Conservation (phyloP, 768 basidiomycete genomes). For the Amanita fuliginea region DNA sequence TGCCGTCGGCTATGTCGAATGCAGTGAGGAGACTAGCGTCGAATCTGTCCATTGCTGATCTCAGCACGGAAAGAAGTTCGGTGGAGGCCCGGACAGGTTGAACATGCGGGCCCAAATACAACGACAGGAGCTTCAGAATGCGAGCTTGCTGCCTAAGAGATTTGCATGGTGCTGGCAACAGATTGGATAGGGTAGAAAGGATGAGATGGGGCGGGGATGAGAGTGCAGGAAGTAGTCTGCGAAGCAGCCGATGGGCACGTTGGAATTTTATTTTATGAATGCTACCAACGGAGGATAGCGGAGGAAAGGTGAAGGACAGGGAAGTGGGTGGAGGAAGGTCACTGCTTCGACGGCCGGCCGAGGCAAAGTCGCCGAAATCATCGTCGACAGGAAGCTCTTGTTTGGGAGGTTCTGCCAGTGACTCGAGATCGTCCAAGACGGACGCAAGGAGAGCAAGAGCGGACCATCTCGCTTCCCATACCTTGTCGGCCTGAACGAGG, state of each 20-base stretch:
- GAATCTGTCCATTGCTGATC: constrained; percentile 78
- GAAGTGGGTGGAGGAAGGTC: constrained; percentile 15
- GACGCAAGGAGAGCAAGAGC: constrained; percentile 33
- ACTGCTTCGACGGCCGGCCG: constrained; percentile 29
- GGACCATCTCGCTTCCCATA: constrained; percentile 72
- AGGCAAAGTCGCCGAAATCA: constrained; percentile 83
- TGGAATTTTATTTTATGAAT: constrained; percentile 48
- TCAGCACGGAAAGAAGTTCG: constrained; percentile 49
- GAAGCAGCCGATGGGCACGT: constrained; percentile 54
- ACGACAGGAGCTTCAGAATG: constrained; percentile 57
- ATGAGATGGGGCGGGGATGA: constrained; percentile 56
- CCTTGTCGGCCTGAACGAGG: constrained; percentile 55
- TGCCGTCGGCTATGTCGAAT: constrained; percentile 80
- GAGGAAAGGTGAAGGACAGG: constrained; percentile 3
- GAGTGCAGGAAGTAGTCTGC: constrained; percentile 45
- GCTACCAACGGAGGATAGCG: constrained; percentile 17
- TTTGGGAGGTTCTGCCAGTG: constrained; percentile 20
- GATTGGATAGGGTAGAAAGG: constrained; percentile 43
- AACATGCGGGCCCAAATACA: constrained; percentile 60
- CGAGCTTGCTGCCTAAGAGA: constrained; percentile 51
- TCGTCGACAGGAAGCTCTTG: constrained; percentile 49
- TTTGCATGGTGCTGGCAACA: constrained; percentile 19
- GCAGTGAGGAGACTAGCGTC: constrained; percentile 77
- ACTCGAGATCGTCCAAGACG: constrained; percentile 54
- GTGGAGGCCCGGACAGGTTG: constrained; percentile 67